phyloP scores from a whole-genome alignment of 2,329 filamentous ascomycete species.

The Penicillium sp. region DNA sequence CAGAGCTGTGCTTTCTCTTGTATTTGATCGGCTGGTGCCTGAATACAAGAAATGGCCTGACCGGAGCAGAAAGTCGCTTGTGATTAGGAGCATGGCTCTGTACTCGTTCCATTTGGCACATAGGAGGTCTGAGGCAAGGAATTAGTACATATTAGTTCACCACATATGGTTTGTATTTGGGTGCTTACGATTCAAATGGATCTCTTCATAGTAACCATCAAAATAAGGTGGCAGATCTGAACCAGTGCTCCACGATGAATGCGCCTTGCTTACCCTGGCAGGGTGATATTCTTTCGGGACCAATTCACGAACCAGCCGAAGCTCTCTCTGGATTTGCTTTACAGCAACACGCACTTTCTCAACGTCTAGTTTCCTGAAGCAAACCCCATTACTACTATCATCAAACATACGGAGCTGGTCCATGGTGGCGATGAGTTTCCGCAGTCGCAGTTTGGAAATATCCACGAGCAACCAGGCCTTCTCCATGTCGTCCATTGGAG shows the following conservation, averaged over 20 bases:
- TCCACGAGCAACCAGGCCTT: slow-evolving; percentile 4
- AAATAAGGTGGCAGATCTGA: background rate
- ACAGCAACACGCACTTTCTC: background rate
- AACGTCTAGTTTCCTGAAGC: background rate
- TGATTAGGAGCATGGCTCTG: background rate
- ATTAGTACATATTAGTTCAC: background rate
- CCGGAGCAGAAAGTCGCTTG: background rate
- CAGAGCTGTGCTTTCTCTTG: background rate
- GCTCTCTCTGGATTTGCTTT: background rate
- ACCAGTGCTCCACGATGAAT: background rate
- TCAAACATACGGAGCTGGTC: background rate
- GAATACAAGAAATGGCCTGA: background rate
- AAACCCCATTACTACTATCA: background rate
- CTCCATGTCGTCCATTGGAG: background rate
- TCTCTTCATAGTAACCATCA: background rate
- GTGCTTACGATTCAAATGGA: background rate
- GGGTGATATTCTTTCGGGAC: background rate
- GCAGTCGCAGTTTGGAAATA: background rate
- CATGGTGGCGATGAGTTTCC: background rate
- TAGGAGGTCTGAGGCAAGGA: background rate
- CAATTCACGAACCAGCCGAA: background rate
- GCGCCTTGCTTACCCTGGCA: background rate
- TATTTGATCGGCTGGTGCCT: background rate
- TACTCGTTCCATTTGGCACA: slow-evolving; percentile 5
- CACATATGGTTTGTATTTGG: background rate